Percentiles rank a stretch among this genome's conserved stretches.
These are phyloP conservation scores for Psilocybe cyanescens DNA, from an alignment of 768 basidiomycete genomes.

Conservation along the genomic window DNA sequence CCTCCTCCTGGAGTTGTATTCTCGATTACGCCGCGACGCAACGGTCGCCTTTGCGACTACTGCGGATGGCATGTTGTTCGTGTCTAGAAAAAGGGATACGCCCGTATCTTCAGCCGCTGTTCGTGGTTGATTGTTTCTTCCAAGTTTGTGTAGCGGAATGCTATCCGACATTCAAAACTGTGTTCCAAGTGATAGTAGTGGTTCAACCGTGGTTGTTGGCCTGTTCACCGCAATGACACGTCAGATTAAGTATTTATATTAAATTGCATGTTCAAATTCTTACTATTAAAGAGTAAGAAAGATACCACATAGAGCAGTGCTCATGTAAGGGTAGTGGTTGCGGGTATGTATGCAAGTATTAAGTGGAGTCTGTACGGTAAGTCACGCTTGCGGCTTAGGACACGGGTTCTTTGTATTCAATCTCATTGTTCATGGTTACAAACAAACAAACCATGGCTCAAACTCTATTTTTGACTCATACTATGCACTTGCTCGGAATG, in stretches of 20 bases:
- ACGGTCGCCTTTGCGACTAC: conserved; percentile 30
- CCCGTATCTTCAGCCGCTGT: conserved; percentile 19
- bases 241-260: background rate
- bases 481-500: no score
- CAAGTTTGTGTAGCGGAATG: conserved; percentile 63
- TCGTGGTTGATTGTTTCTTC: conserved; percentile 45
- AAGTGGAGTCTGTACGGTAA: no score
- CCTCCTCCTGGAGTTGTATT: conserved; percentile 42
- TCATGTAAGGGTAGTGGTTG: background rate
- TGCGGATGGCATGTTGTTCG: conserved; percentile 25
- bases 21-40: conserved; percentile 29
- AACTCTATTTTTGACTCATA: background rate
- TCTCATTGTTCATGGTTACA: background rate
- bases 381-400: background rate
- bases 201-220: background rate
- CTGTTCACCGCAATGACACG: background rate
- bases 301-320: conserved; percentile 4
- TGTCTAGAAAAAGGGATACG: conserved; percentile 22
- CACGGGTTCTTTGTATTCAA: background rate
- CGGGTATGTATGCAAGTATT: no score
- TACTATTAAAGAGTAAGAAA: background rate
- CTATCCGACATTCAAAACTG: conserved; percentile 61
- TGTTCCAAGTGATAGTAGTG: conserved; percentile 3
- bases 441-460: background rate
- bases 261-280: background rate